A percentile compares a stretch with the other conserved stretches of the same genome.
Conservation (phyloP, 805 yeast species). For the Cyberlindnera japonica region DNA sequence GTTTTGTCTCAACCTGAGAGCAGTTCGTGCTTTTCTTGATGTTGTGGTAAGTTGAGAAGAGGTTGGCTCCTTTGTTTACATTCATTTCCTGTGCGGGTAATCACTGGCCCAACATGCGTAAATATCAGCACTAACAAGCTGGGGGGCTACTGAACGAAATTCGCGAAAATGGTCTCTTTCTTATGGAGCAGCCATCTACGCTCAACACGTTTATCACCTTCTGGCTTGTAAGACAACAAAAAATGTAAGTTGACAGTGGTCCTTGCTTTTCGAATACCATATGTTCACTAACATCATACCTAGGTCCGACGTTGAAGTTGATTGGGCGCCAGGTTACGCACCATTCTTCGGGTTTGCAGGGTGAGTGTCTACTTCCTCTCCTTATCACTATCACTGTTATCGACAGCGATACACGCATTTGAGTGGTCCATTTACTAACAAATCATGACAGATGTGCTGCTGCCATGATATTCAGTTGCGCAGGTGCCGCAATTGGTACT, state of each 20-base stretch:
- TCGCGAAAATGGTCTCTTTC: neutral
- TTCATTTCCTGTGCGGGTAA: neutral
- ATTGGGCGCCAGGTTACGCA: constrained; percentile 85
- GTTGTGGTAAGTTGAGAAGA: constrained; percentile 1
- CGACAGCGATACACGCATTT: neutral
- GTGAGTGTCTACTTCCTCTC: constrained; percentile 25
- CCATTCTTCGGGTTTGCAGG: constrained; percentile 98
- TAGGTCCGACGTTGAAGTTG: constrained; percentile 45
- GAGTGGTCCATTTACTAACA: constrained; percentile 7
- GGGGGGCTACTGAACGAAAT: too few relatives aligned
- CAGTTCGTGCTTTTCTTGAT: neutral
- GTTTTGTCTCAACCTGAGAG: neutral
- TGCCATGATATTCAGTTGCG: constrained; percentile 85
- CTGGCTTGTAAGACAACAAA: neutral
- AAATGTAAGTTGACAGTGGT: constrained; percentile 4
- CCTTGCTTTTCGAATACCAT: neutral
- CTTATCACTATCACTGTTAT: constrained; percentile 6
- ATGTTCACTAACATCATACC: neutral
- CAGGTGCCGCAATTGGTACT: constrained; percentile 99
- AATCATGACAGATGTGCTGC: constrained; percentile 58
- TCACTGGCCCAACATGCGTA: neutral
- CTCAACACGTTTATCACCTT: too few relatives aligned
- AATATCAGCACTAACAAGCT: neutral
- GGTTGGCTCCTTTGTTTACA: constrained; percentile 4
- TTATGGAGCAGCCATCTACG: neutral